These are phyloP conservation scores for Brassica incana DNA, from an alignment of 345 rosid genomes.

Conservation along the genomic window DNA sequence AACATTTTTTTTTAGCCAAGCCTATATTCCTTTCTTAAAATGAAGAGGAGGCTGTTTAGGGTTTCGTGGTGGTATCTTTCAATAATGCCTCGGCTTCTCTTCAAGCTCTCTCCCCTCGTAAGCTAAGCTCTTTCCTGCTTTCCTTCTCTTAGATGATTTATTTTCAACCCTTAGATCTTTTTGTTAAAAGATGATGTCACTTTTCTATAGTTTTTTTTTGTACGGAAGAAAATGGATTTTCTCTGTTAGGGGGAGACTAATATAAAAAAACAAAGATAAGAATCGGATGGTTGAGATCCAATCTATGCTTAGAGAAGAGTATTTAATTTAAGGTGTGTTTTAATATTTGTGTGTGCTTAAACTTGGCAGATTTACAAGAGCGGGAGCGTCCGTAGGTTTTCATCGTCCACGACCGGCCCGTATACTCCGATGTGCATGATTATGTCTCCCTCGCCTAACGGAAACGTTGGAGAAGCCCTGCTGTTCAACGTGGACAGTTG, in stretches of 20 bases:
- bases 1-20: not conserved
- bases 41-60: not conserved
- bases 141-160: not conserved
- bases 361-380: not conserved
- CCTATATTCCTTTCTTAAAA: not conserved
- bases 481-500: not conserved
- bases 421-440: not conserved
- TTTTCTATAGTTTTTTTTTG: not conserved
- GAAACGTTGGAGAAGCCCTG: not conserved
- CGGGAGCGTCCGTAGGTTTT: not conserved
- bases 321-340: too few relatives aligned
- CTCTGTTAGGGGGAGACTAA: not conserved
- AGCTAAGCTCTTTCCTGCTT: not conserved
- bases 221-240: not conserved
- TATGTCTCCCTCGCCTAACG: not conserved
- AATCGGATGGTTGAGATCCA: not conserved
- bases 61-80: not conserved
- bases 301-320: not conserved
- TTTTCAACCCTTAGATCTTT: not conserved
- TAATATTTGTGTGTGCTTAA: not conserved
- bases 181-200: not conserved
- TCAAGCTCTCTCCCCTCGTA: not conserved
- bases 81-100: slow-evolving; percentile 8
- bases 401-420: not conserved
- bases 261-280: not conserved